Evolutionary conservation across 164 flowering plant species (phyloP), one percentile per base, ranked within the genome.

Genomic region (Kingdonia uniflora): DNA sequence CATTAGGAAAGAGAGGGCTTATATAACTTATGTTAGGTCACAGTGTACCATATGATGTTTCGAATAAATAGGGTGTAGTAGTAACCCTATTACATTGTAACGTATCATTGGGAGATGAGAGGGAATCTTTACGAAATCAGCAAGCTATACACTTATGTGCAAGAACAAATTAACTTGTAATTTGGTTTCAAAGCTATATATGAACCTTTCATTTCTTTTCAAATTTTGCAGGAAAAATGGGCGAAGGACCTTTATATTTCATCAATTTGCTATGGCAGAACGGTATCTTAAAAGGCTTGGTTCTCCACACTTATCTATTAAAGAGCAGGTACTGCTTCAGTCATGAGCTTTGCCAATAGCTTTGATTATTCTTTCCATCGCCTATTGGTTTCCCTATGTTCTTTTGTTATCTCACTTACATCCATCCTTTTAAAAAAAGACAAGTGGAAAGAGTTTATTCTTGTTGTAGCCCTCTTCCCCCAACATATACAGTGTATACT

Each of bases 161-260:
- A 0, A 19, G 19, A 19, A 3, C n/a, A 22, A 6, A 19, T 12
- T 42, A 19, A 2, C 6, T 24, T 24, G 0, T 53, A 14, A 6
- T 44, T 43, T 42, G 1, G 51, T 50, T 20, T 50, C 15, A 19
- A 14, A 42, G 48, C 23, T 49, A 14, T 26, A 24, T 21, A n/a
- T n/a, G 23, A 5, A 15, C 13, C 41, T 5, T 11, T 51, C 33
- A 41, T 38, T 19, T 16, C 22, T 49, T 35, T 37, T 54, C 19
- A 12, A 16, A 48, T 42, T 15, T 62, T 57, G 59, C 74, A 79
- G 84, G 80, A 76, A n/a, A 79, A 76, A 65, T 76, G 81, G 81
- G 55, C 73, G 51, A 76, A 70, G 56, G 63, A 74, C 62, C 63
- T 74, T 35, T 79, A 79, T 25, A 62, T 76, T 53, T 61, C 78